Evolutionary conservation across 164 flowering plant genomes (phyloP).

Genomic region (Echeveria elegans): DNA sequence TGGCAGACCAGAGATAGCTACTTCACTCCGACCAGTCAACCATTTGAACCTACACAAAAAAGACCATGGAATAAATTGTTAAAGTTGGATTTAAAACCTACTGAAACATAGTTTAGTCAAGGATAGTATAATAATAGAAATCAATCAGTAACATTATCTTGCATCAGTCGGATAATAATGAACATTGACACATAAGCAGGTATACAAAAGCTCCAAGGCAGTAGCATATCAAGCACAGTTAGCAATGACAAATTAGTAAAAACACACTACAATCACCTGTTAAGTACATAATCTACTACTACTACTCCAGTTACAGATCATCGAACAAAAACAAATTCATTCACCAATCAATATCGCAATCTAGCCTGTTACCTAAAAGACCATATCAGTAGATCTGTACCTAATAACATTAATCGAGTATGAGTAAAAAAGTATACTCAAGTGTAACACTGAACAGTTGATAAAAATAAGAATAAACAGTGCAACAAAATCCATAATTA

Average conservation of each 20-base stretch:
- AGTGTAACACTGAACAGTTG: neutral
- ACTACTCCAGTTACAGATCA: too few species aligned
- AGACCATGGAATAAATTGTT: conserved; percentile 7
- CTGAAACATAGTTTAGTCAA: neutral
- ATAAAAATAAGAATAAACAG: neutral
- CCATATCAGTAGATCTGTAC: neutral
- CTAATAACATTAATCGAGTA: neutral
- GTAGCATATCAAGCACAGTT: too few species aligned
- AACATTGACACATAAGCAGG: too few species aligned
- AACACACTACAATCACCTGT: too few species aligned
- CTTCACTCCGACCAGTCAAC: conserved; percentile 84
- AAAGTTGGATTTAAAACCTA: neutral
- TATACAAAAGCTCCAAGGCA: too few species aligned
- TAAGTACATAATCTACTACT: too few species aligned
- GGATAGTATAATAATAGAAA: too few species aligned
- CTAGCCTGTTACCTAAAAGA: neutral
- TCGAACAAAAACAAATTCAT: too few species aligned
- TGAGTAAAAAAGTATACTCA: neutral
- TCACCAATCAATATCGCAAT: too few species aligned
- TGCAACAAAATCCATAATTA: too few species aligned
- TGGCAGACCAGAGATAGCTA: conserved; percentile 58
- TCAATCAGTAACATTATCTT: neutral
- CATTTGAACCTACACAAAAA: conserved; percentile 63
- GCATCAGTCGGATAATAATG: too few species aligned
- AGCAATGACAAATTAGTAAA: too few species aligned